These are phyloP conservation scores for Podospora australis DNA, from an alignment of 495 filamentous ascomycete genomes.

Conservation along the genomic window DNA sequence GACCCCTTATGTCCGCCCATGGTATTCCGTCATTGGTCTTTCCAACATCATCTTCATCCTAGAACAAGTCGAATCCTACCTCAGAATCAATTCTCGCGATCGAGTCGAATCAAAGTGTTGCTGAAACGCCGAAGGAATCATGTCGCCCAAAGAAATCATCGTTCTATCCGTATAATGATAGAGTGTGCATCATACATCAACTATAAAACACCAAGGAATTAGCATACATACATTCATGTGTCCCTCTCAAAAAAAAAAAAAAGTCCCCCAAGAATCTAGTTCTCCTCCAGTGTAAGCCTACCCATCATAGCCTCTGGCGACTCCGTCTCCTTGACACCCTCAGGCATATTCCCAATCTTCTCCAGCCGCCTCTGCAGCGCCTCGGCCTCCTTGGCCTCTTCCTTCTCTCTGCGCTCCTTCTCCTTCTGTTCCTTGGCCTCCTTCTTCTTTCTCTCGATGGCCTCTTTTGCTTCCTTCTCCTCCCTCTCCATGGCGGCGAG, in stretches of 20 bases:
- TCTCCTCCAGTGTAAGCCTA: conserved; percentile 31
- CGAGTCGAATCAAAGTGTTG: too few relatives aligned
- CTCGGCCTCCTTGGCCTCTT: conserved; percentile 25
- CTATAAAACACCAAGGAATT: not conserved
- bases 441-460: conserved; percentile 44
- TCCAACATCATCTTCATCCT: too few relatives aligned
- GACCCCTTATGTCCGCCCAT: too few relatives aligned
- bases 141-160: too few relatives aligned
- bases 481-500: conserved; percentile 67
- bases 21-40: too few relatives aligned
- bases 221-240: not conserved
- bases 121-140: too few relatives aligned
- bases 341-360: conserved; percentile 31
- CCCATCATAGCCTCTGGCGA: conserved; percentile 25
- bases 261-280: conserved; percentile 9
- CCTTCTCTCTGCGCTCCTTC: conserved; percentile 15
- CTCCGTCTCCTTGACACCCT: conserved; percentile 11
- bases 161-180: too few relatives aligned
- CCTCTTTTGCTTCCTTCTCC: conserved; percentile 45
- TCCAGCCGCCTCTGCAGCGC: conserved; percentile 30
- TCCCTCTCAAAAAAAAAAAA: too few relatives aligned
- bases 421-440: conserved; percentile 22
- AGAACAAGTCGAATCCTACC: too few relatives aligned
- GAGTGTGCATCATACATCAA: not conserved
- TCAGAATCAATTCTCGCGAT: too few relatives aligned